Evolutionary conservation across 305 asterid genomes (phyloP).

Genomic region (Salvia sclarea): DNA sequence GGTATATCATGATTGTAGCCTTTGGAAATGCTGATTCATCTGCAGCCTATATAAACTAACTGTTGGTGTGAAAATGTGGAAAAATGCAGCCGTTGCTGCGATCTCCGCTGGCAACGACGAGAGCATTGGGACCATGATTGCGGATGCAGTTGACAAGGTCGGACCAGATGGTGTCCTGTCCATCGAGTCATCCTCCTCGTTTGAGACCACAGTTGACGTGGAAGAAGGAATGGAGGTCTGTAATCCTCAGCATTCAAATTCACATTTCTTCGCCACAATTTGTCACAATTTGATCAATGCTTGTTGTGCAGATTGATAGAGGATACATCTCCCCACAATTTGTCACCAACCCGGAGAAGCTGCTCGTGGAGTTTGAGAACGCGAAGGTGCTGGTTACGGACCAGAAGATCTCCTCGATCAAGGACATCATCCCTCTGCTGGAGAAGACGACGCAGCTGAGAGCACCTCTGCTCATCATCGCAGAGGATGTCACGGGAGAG

Average conservation of each 20-base stretch:
- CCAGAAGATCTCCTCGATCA: slow-evolving; percentile 88
- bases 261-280: background rate
- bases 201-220: slow-evolving; percentile 94
- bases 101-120: slow-evolving; percentile 98
- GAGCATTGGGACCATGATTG: slow-evolving; percentile 81
- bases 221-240: slow-evolving; percentile 99
- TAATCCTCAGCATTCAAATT: slow-evolving; percentile 8
- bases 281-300: background rate
- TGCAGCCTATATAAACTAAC: background rate
- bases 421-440: slow-evolving; percentile 89
- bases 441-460: slow-evolving; percentile 92
- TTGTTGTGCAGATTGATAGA: slow-evolving; percentile 73
- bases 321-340: slow-evolving; percentile 97
- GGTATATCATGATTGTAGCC: slow-evolving; percentile 53
- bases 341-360: slow-evolving; percentile 90
- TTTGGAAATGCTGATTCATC: background rate
- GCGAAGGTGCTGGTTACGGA: slow-evolving; percentile 86
- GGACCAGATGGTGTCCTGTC: slow-evolving; percentile 99
- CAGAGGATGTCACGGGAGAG: slow-evolving; percentile 88
- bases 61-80: background rate
- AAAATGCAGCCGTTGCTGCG: slow-evolving; percentile 75
- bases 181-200: slow-evolving; percentile 96
- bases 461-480: slow-evolving; percentile 77
- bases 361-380: slow-evolving; percentile 86
- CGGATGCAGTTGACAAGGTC: slow-evolving; percentile 97